Percentiles rank a stretch among this genome's conserved stretches.
These are phyloP conservation scores for Prunella vulgaris DNA, from an alignment of 257 asterid genomes.

Conservation along the genomic window DNA sequence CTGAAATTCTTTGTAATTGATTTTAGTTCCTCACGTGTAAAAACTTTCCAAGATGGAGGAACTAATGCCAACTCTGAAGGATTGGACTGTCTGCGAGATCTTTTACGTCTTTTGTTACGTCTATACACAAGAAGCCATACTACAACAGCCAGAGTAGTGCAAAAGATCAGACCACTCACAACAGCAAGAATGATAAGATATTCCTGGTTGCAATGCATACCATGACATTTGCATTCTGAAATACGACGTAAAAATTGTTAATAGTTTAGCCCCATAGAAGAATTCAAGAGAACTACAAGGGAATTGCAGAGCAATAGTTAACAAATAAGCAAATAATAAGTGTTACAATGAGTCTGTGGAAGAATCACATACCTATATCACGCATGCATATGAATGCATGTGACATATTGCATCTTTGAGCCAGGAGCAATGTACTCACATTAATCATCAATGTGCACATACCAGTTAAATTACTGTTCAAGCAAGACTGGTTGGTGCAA, in stretches of 20 bases:
- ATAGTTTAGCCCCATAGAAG: neutral
- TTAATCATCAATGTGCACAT: conserved; percentile 58
- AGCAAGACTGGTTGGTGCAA: conserved; percentile 50
- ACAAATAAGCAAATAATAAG: conserved; percentile 14
- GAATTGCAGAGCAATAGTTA: too few species aligned
- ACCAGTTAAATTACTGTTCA: conserved; percentile 26
- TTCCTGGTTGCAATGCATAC: conserved; percentile 83
- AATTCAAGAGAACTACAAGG: too few species aligned
- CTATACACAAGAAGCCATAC: conserved; percentile 80
- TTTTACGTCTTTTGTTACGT: conserved; percentile 68
- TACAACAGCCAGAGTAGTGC: conserved; percentile 72
- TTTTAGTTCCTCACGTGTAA: conserved; percentile 79
- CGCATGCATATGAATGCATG: conserved; percentile 69
- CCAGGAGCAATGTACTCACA: conserved; percentile 37
- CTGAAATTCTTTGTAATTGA: conserved; percentile 92
- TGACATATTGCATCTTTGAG: conserved; percentile 62
- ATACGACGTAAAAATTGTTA: neutral
- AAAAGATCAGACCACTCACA: conserved; percentile 86
- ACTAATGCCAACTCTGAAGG: conserved; percentile 84
- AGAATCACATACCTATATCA: conserved; percentile 43
- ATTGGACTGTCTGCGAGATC: conserved; percentile 67
- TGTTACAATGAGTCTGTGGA: neutral
- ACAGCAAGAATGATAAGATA: conserved; percentile 82
- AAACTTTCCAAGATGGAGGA: conserved; percentile 88
- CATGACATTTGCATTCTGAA: conserved; percentile 68